Percentiles rank a stretch among this genome's conserved stretches.
These are phyloP conservation scores for Saccharomycopsis hybrid DNA, from an alignment of 1,139 yeast genomes.

Conservation along the genomic window DNA sequence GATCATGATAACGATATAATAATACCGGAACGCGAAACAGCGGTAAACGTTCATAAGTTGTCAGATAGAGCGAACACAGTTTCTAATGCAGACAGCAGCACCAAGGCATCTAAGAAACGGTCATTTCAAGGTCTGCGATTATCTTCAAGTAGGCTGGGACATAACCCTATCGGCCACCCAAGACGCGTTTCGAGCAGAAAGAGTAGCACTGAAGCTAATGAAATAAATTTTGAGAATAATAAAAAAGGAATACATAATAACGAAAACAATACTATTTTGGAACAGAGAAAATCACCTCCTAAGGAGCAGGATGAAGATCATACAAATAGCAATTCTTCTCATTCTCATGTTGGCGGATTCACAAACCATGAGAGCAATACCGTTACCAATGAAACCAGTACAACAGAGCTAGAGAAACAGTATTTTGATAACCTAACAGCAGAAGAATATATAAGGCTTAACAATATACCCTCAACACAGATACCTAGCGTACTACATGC, in stretches of 20 bases:
- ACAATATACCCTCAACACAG: neutral
- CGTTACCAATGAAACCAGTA: conserved; percentile 5
- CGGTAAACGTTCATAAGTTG: no score
- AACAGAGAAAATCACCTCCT: no score
- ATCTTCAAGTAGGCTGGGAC: neutral
- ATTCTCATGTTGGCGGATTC: neutral
- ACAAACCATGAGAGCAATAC: conserved; percentile 3
- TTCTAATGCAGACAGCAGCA: no score
- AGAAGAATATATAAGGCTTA: neutral
- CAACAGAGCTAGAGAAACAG: neutral
- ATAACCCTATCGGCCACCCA: conserved; percentile 17
- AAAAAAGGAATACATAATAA: neutral
- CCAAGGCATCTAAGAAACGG: neutral
- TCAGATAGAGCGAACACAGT: no score
- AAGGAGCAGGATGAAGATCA: neutral
- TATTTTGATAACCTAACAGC: neutral
- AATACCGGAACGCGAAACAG: neutral
- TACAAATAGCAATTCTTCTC: conserved; percentile 1
- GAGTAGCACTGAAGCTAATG: conserved; percentile 7
- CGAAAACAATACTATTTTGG: no score
- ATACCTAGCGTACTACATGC: neutral
- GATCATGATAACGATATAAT: conserved; percentile 2
- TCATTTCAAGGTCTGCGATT: no score
- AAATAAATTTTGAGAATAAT: neutral
- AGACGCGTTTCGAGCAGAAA: conserved; percentile 14